Conservation (phyloP, 495 filamentous ascomycete genomes). For the Geoglossum glabrum region DNA sequence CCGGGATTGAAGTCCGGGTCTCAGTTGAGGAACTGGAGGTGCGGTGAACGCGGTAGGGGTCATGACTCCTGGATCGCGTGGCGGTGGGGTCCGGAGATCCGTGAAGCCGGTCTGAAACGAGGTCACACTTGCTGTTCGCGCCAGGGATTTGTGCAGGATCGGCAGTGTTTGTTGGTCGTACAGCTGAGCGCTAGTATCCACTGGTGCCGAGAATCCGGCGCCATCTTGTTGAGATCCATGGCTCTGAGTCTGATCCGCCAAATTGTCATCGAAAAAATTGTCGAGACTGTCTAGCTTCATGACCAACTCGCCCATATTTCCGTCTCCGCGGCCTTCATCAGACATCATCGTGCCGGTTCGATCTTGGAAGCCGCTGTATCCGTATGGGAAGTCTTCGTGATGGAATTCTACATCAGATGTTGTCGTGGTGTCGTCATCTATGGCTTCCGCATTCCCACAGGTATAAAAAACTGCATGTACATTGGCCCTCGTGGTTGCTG, state of each 20-base stretch:
- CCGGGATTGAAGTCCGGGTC: background rate
- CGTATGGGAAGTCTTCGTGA: slow-evolving; percentile 64
- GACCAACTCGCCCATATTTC: slow-evolving; percentile 67
- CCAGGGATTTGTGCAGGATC: slow-evolving; percentile 67
- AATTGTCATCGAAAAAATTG: slow-evolving; percentile 72
- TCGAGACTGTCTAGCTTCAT: slow-evolving; percentile 84
- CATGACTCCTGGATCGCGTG: slow-evolving; percentile 39
- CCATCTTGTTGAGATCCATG: slow-evolving; percentile 19
- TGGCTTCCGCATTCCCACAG: slow-evolving; percentile 40
- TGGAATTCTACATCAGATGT: slow-evolving; percentile 86
- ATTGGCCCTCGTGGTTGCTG: slow-evolving; percentile 63
- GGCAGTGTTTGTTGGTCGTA: slow-evolving; percentile 91
- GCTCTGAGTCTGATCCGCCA: slow-evolving; percentile 21
- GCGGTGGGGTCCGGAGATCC: slow-evolving; percentile 39
- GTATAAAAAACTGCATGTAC: slow-evolving; percentile 96
- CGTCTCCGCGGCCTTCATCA: slow-evolving; percentile 55
- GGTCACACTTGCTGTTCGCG: slow-evolving; percentile 43
- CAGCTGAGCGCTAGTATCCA: slow-evolving; percentile 62
- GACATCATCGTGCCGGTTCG: slow-evolving; percentile 83
- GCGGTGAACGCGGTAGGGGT: slow-evolving; percentile 34
- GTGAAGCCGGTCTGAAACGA: slow-evolving; percentile 82
- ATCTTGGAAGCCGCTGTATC: slow-evolving; percentile 50
- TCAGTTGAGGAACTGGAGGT: slow-evolving; percentile 12
- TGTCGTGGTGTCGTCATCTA: slow-evolving; percentile 35
- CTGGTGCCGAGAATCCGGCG: slow-evolving; percentile 36